These are phyloP conservation scores for Pythium scleroteichum DNA, from an alignment of 352 stramenopile genomes.

Conservation along the genomic window DNA sequence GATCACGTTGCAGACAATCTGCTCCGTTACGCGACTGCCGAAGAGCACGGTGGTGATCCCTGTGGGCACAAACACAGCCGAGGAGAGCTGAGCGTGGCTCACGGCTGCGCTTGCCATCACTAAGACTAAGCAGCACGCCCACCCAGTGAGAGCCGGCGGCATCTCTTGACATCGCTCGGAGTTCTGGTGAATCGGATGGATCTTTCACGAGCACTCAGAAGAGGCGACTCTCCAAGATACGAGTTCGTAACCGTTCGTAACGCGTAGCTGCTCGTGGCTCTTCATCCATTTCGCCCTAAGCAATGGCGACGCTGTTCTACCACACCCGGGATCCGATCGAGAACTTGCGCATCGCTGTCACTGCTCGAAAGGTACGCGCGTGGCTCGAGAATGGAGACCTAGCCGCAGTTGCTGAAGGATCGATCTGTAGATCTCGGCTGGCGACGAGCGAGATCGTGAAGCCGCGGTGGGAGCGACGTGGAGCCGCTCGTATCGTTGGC, in stretches of 20 bases:
- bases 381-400: conserved; percentile 6
- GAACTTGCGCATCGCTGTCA: conserved; percentile 57
- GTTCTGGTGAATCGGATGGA: no score
- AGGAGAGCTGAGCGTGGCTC: neutral
- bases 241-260: conserved; percentile 4
- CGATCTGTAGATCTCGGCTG: conserved; percentile 4
- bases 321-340: conserved; percentile 77
- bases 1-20: conserved; percentile 48
- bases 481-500: conserved; percentile 56
- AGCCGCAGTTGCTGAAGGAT: no score
- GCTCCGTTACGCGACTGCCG: conserved; percentile 36
- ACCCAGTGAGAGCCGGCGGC: neutral
- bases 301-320: conserved; percentile 50
- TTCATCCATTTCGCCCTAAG: neutral
- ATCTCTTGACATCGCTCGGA: no score
- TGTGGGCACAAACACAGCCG: conserved; percentile 51
- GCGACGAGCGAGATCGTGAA: neutral
- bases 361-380: conserved; percentile 53
- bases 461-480: conserved; percentile 34
- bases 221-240: conserved; percentile 23
- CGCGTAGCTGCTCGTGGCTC: neutral
- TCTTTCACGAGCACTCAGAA: neutral
- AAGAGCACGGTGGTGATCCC: conserved; percentile 53
- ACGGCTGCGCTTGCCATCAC: neutral
- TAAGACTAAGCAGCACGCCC: neutral